phyloP scores from a whole-genome alignment of 2,329 filamentous ascomycete species.

The Botryotinia convoluta region DNA sequence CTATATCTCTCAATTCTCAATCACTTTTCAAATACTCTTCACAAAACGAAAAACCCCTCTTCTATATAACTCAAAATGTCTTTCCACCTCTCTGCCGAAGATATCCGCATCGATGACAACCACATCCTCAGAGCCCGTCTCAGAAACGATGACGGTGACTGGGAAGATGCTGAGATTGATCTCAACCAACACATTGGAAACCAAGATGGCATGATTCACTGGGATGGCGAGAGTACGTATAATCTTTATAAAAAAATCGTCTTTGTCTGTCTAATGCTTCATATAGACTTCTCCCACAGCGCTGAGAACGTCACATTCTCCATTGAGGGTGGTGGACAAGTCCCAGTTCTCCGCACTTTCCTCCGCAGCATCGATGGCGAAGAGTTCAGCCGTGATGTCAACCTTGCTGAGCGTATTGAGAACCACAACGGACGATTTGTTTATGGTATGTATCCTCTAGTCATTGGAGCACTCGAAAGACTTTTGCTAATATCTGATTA shows the following conservation, averaged over 20 bases:
- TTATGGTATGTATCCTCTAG: slow-evolving; percentile 37
- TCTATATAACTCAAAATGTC: slow-evolving; percentile 43
- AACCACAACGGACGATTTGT: slow-evolving; percentile 43
- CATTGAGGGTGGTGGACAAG: slow-evolving; percentile 42
- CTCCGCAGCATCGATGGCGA: slow-evolving; percentile 40
- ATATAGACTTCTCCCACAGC: slow-evolving; percentile 39
- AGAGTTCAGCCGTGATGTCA: slow-evolving; percentile 40
- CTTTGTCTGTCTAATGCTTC: slow-evolving; percentile 2
- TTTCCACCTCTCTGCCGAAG: slow-evolving; percentile 51
- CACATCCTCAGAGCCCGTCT: slow-evolving; percentile 54
- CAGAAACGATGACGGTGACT: slow-evolving; percentile 44
- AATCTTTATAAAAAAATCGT: too few relatives aligned
- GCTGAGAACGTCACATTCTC: slow-evolving; percentile 40
- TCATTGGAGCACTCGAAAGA: not conserved
- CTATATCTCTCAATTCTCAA: not conserved
- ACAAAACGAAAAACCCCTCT: slow-evolving; percentile 36
- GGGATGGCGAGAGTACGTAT: slow-evolving; percentile 37
- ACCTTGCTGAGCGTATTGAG: slow-evolving; percentile 44
- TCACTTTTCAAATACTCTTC: not conserved
- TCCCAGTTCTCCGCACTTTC: slow-evolving; percentile 44
- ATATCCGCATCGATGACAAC: slow-evolving; percentile 47
- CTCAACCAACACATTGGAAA: slow-evolving; percentile 55
- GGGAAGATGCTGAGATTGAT: slow-evolving; percentile 49
- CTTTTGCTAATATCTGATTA: not conserved
- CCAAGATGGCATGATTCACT: slow-evolving; percentile 45